phyloP scores from a whole-genome alignment of 2,329 filamentous ascomycete species.

The Aspergillus awamori region DNA sequence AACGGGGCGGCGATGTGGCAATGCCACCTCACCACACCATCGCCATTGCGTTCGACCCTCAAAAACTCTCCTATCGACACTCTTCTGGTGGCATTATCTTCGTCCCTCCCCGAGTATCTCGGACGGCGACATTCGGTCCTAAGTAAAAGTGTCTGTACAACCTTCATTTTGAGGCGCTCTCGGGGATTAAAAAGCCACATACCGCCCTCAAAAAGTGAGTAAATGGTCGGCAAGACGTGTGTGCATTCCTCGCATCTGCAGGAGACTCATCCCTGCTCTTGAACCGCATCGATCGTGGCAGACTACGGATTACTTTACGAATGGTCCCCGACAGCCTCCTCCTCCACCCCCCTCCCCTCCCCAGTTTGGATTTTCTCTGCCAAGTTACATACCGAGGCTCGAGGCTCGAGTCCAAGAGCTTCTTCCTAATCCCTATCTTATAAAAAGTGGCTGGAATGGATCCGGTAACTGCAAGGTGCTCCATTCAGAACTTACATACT shows the following conservation, averaged over 20 bases:
- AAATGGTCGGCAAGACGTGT: background rate
- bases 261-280: slow-evolving; percentile 12
- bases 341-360: too few species aligned
- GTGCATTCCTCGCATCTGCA: slow-evolving; percentile 5
- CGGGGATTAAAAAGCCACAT: background rate
- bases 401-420: too few species aligned
- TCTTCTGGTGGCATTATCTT: background rate
- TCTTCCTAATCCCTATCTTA: too few species aligned
- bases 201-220: background rate
- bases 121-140: background rate
- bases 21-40: background rate
- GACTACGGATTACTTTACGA: background rate
- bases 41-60: background rate
- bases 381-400: too few species aligned
- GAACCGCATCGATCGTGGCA: slow-evolving; percentile 8
- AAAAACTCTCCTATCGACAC: background rate
- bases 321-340: too few species aligned
- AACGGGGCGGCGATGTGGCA: background rate
- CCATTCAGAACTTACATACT: too few species aligned
- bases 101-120: background rate
- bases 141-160: background rate
- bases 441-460: too few species aligned
- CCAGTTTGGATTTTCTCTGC: too few species aligned
- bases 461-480: too few species aligned
- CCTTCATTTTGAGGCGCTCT: background rate